A percentile compares a stretch with the other conserved stretches of the same genome.
phyloP scores from a whole-genome alignment of 2,329 filamentous ascomycete genomes.

The Penicillium crustosum region DNA sequence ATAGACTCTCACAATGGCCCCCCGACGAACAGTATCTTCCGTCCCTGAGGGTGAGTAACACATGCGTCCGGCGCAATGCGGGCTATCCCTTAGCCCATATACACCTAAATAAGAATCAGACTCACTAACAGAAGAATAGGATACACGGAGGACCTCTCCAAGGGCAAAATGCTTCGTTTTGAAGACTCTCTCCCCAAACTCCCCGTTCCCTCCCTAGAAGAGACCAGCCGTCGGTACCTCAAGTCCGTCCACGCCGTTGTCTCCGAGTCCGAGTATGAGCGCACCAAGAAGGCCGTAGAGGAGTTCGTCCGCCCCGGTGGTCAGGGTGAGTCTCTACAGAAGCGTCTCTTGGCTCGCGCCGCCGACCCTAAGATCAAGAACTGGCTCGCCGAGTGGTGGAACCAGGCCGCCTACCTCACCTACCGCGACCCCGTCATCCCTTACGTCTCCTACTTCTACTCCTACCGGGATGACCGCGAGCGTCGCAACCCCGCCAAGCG shows the following conservation, averaged over 20 bases:
- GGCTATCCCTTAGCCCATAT: background rate
- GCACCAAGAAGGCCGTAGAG: slow-evolving; percentile 74
- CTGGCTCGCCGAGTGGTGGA: slow-evolving; percentile 99
- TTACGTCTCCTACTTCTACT: slow-evolving; percentile 99
- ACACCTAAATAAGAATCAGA: background rate
- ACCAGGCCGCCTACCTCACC: slow-evolving; percentile 83
- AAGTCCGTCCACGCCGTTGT: slow-evolving; percentile 66
- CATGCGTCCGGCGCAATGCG: slow-evolving; percentile 15
- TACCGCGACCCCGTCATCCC: slow-evolving; percentile 96
- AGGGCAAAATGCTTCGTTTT: slow-evolving; percentile 65
- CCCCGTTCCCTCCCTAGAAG: slow-evolving; percentile 63
- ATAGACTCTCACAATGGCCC: slow-evolving; percentile 42
- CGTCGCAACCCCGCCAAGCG: slow-evolving; percentile 87
- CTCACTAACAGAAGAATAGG: slow-evolving; percentile 42
- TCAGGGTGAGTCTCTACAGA: slow-evolving; percentile 77
- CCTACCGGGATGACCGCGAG: slow-evolving; percentile 87
- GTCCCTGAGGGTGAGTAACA: slow-evolving; percentile 47
- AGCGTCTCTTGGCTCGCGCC: slow-evolving; percentile 76
- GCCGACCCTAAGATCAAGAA: slow-evolving; percentile 82
- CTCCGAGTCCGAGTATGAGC: slow-evolving; percentile 57
- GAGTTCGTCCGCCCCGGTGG: slow-evolving; percentile 89
- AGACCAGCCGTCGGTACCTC: slow-evolving; percentile 64
- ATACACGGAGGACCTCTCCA: slow-evolving; percentile 63
- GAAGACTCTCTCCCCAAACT: slow-evolving; percentile 64
- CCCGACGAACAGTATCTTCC: slow-evolving; percentile 46